Evolutionary conservation across 2,329 filamentous ascomycete species (phyloP).

Genomic region (Colletotrichum lentis): DNA sequence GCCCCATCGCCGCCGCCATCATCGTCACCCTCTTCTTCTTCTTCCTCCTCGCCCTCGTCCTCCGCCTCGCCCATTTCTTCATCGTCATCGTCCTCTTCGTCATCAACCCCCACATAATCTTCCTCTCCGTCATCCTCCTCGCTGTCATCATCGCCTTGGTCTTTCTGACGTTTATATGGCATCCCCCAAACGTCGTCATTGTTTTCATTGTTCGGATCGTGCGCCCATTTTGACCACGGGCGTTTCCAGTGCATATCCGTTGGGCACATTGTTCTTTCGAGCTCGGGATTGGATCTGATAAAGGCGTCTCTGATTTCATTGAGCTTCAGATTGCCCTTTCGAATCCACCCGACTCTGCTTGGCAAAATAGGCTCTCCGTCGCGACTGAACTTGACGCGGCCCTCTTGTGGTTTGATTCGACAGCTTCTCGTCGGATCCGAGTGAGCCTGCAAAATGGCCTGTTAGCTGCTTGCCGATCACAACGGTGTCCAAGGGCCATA

Average conservation of each 20-base stretch:
- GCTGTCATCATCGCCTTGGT: neutral
- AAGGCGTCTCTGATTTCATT: slow-evolving; percentile 42
- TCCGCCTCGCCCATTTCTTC: slow-evolving; percentile 1
- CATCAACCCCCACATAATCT: neutral
- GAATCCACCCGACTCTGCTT: slow-evolving; percentile 48
- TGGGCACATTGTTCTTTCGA: slow-evolving; percentile 46
- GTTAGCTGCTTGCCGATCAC: neutral
- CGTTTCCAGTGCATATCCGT: slow-evolving; percentile 21
- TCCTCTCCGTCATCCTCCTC: slow-evolving; percentile 33
- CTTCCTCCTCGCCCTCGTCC: slow-evolving; percentile 8
- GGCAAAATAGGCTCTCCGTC: slow-evolving; percentile 40
- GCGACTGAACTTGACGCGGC: neutral
- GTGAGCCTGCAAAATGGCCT: slow-evolving; percentile 25
- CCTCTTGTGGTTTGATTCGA: slow-evolving; percentile 20
- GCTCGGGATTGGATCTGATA: slow-evolving; percentile 41
- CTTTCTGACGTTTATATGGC: slow-evolving; percentile 13
- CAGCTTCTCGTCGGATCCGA: slow-evolving; percentile 35
- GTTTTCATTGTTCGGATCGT: slow-evolving; percentile 46
- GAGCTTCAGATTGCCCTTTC: slow-evolving; percentile 37
- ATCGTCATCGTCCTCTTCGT: neutral
- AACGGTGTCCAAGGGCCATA: neutral
- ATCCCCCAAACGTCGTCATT: slow-evolving; percentile 39
- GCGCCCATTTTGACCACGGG: slow-evolving; percentile 42
- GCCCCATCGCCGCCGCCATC: neutral
- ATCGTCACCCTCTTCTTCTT: neutral